These are phyloP conservation scores for Groenewaldozyma auringiensis DNA, from an alignment of 1,139 yeast genomes.

Conservation along the genomic window DNA sequence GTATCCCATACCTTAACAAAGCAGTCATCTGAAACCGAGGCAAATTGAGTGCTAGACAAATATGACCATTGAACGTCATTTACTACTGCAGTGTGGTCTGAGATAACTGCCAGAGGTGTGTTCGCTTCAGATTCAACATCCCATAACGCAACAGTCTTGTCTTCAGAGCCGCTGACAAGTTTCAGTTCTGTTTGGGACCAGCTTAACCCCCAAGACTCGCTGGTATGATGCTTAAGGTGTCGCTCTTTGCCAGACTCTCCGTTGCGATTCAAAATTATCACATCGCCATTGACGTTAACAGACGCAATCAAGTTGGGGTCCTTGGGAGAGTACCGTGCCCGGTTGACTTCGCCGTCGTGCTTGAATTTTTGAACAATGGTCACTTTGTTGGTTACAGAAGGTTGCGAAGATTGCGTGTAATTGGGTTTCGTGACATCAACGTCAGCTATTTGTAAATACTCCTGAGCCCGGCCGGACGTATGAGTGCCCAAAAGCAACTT, in stretches of 20 bases:
- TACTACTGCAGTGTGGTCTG: slow-evolving; percentile 29
- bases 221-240: slow-evolving; percentile 48
- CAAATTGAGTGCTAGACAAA: slow-evolving; percentile 44
- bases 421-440: slow-evolving; percentile 55
- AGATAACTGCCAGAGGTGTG: slow-evolving; percentile 20
- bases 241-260: slow-evolving; percentile 19
- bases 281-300: slow-evolving; percentile 67
- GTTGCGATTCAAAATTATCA: slow-evolving; percentile 53
- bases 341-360: slow-evolving; percentile 43
- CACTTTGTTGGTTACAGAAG: slow-evolving; percentile 29
- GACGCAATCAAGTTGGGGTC: slow-evolving; percentile 63
- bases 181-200: slow-evolving; percentile 46
- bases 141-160: slow-evolving; percentile 63
- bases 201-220: slow-evolving; percentile 63
- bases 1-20: slow-evolving; percentile 61
- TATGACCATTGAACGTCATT: slow-evolving; percentile 42
- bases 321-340: slow-evolving; percentile 79
- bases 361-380: slow-evolving; percentile 53
- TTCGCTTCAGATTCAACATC: slow-evolving; percentile 30
- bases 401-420: slow-evolving; percentile 13
- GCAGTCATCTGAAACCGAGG: slow-evolving; percentile 68
- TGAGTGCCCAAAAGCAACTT: slow-evolving; percentile 69
- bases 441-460: slow-evolving; percentile 67
- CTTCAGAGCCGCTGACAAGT: slow-evolving; percentile 60
- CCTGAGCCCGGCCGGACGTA: slow-evolving; percentile 69